Evolutionary conservation across 148 eudicot species (phyloP), one percentile per base, ranked within the genome.

Genomic region (Rhododendron griersonianum): DNA sequence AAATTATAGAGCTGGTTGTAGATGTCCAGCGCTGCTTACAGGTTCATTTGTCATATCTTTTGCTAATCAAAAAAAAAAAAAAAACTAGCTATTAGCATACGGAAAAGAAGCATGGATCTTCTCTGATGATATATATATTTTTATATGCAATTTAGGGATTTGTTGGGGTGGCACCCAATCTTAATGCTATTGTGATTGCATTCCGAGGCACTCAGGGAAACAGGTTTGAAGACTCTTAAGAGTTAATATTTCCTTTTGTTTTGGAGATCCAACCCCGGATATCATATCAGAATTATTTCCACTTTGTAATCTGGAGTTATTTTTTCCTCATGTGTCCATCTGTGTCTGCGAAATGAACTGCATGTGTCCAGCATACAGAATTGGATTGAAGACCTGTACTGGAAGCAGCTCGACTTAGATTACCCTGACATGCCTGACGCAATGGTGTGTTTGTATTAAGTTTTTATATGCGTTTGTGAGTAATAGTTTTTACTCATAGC

Each of bases 321-420:
- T 59, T 19, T 69, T 19, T 23, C 47, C 63, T 59, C 30, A 1
- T 11, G 28, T 78, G 37, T 74, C 63, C 19, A 51, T 11, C 79
- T 19, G 30, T 79, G 61, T 78, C 81, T 13, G 10, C 2, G 28
- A 47, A 76, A 78, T 78, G 55, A 78, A 23, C 81, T 78, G 81
- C 55, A 51, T 73, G 15, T 55, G 63, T 87, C 67, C 93, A 96
- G 99, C 87, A 89, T 96, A 86, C 94, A 91, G 90, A 97, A 97
- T 82, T 97, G 99, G 99, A 85, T 97, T 77, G 98, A 92, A 91
- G 99, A 97, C 90, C 87, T 97, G 88, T 97, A 87, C 92, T 97
- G 98, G 99, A 97, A 95, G 90, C 96, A 97, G 87, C 98, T 97
- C 84, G 96, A 95, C 90, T 86, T 93, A 37, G 87, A 93, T 71